phyloP scores from a whole-genome alignment of 768 basidiomycete species.

The Lactarius sanguifluus region DNA sequence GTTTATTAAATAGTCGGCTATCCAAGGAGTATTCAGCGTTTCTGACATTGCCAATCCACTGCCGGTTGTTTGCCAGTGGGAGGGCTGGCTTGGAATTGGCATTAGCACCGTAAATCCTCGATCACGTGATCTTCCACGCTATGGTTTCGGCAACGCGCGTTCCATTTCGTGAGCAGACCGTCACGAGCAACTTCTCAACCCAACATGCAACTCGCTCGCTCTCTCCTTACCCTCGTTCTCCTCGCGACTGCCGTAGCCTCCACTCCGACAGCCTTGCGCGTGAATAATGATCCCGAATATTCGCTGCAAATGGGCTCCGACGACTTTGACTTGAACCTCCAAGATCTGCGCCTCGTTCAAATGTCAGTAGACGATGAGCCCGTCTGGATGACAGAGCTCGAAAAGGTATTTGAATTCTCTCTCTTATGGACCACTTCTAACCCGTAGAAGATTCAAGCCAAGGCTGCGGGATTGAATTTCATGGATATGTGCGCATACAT shows the following conservation, averaged over 20 bases:
- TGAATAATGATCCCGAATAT: constrained; percentile 19
- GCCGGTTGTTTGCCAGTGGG: background rate
- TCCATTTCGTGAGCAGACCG: background rate
- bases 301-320: constrained; percentile 4
- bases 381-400: constrained; percentile 83
- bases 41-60: constrained; percentile 39
- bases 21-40: constrained; percentile 51
- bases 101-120: background rate
- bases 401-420: constrained; percentile 57
- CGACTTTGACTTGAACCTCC: constrained; percentile 61
- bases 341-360: constrained; percentile 71
- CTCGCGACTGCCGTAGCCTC: constrained; percentile 12
- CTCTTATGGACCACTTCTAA: background rate
- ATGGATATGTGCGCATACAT: constrained; percentile 73
- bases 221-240: constrained; percentile 15
- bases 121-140: constrained; percentile 10
- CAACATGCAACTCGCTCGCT: constrained; percentile 19
- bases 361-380: constrained; percentile 61
- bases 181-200: background rate
- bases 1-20: constrained; percentile 50
- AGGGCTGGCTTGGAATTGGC: background rate
- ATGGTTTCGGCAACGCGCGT: background rate
- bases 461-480: constrained; percentile 75
- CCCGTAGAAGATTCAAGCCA: constrained; percentile 62
- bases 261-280: constrained; percentile 16